A percentile compares a stretch with the other conserved stretches of the same genome.
Evolutionary conservation across 2,329 filamentous ascomycete genomes (phyloP).

Genomic region (Diaporthe humulicola): DNA sequence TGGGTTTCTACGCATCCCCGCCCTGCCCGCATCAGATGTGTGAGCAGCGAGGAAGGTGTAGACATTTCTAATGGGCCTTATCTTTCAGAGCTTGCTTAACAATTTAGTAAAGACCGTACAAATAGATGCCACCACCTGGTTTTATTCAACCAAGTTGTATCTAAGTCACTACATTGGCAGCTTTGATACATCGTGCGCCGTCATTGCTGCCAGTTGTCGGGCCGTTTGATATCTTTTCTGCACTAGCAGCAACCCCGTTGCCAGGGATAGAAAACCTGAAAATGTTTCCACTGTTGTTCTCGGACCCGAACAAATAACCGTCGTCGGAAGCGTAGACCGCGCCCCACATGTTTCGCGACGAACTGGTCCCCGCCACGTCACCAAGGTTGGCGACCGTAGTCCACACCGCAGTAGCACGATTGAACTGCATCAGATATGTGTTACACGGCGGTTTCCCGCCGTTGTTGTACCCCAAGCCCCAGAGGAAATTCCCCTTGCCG

Average conservation of each 20-base stretch:
- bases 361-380: not conserved
- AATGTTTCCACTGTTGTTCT: not conserved
- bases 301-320: not conserved
- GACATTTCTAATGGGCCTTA: too few relatives aligned
- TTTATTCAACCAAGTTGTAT: too few relatives aligned
- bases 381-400: not conserved
- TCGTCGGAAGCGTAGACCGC: not conserved
- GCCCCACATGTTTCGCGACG: not conserved
- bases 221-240: not conserved
- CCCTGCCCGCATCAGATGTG: too few relatives aligned
- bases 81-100: too few relatives aligned
- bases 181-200: not conserved
- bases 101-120: too few relatives aligned
- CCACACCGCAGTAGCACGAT: not conserved
- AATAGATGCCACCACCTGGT: too few relatives aligned
- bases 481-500: not conserved
- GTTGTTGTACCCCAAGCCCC: not conserved
- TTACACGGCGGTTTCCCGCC: not conserved
- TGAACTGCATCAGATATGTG: not conserved
- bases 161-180: not conserved
- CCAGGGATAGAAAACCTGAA: not conserved
- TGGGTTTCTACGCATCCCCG: too few relatives aligned
- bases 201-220: not conserved
- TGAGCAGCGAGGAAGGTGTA: too few relatives aligned
- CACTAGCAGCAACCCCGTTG: not conserved